Evolutionary conservation across 805 yeast genomes (phyloP).

Genomic region (Yarrowia divulgata): DNA sequence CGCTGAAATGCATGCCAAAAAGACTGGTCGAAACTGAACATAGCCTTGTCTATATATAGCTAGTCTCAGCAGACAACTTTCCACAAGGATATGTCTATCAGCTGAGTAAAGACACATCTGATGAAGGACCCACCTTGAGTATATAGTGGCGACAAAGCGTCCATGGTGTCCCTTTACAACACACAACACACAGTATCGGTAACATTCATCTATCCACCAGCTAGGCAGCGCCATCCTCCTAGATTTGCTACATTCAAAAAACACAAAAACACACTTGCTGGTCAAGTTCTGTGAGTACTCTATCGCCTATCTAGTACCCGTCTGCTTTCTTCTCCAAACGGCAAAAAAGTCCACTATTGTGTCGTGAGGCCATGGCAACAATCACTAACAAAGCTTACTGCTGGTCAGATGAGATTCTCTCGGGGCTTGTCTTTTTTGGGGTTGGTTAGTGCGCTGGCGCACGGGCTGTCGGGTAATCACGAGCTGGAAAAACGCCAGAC

Average conservation of each 20-base stretch:
- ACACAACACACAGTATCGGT: slow-evolving; percentile 1
- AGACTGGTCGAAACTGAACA: neutral
- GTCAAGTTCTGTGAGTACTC: slow-evolving; percentile 20
- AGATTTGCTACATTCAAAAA: neutral
- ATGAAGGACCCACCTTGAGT: neutral
- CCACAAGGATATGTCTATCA: neutral
- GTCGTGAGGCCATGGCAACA: neutral
- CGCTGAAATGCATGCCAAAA: neutral
- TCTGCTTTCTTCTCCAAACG: neutral
- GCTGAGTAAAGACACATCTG: slow-evolving; percentile 3
- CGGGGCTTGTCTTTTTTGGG: slow-evolving; percentile 14
- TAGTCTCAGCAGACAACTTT: too few relatives aligned
- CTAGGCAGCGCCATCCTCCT: slow-evolving; percentile 26
- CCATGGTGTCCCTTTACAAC: neutral
- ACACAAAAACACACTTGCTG: slow-evolving; percentile 7
- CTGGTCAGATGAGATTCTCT: slow-evolving; percentile 30
- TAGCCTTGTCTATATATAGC: neutral
- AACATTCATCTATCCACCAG: neutral
- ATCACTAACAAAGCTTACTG: slow-evolving; percentile 10
- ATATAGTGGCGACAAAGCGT: neutral
- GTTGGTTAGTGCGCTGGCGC: slow-evolving; percentile 26
- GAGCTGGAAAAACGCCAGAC: slow-evolving; percentile 27
- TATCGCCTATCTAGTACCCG: too few relatives aligned
- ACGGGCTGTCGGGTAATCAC: neutral
- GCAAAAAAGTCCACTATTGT: neutral